Percentiles rank a stretch among this genome's conserved stretches.
Evolutionary conservation across 371 early-diverging fungal species (phyloP).

Genomic region (Rhizopus arrhizus): DNA sequence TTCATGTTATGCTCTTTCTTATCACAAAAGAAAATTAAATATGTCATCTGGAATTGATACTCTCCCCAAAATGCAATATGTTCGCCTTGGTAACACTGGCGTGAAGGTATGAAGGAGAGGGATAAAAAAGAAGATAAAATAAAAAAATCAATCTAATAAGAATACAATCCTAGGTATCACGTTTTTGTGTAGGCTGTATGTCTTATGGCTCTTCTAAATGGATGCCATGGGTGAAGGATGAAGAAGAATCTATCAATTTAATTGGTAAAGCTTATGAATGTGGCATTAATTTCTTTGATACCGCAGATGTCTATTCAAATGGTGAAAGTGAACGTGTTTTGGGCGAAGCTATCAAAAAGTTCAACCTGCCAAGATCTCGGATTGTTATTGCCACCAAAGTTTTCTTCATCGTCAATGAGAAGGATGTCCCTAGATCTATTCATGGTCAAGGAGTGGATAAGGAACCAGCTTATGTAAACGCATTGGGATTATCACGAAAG

Average conservation of each 20-base stretch:
- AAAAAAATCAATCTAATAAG: background rate
- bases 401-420: constrained; percentile 14
- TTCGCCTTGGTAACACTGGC: constrained; percentile 28
- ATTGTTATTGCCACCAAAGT: constrained; percentile 48
- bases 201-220: constrained; percentile 35
- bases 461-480: constrained; percentile 21
- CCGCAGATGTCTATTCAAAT: constrained; percentile 34
- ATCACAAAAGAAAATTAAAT: too few relatives aligned
- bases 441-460: background rate
- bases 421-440: background rate
- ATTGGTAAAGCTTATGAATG: constrained; percentile 48
- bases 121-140: constrained; percentile 1
- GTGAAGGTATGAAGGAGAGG: constrained; percentile 2
- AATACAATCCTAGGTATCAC: background rate
- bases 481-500: constrained; percentile 53
- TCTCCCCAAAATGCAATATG: constrained; percentile 25
- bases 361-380: constrained; percentile 39
- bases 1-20: too few relatives aligned
- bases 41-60: too few relatives aligned
- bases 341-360: constrained; percentile 39
- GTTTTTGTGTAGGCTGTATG: constrained; percentile 52
- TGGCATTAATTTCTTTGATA: constrained; percentile 53
- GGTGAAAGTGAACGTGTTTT: constrained; percentile 45
- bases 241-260: constrained; percentile 40
- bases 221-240: constrained; percentile 42